A percentile compares a stretch with the other conserved stretches of the same genome.
These are phyloP conservation scores for Danielia oregonensis DNA, from an alignment of 805 yeast species.

Conservation along the genomic window DNA sequence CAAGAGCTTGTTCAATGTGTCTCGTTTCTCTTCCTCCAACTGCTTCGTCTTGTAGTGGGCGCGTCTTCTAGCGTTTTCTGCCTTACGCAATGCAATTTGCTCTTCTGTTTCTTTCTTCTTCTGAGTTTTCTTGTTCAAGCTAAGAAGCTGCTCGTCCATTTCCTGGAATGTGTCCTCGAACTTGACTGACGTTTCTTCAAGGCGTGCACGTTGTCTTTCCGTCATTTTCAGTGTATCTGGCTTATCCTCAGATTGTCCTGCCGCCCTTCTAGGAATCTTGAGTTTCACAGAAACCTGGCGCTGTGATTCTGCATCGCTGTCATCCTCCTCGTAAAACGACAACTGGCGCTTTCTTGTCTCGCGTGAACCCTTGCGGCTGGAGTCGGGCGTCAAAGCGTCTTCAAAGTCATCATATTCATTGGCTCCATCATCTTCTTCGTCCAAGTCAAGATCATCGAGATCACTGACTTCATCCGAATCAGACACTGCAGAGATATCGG, in stretches of 20 bases:
- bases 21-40: constrained; percentile 88
- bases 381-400: constrained; percentile 3
- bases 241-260: constrained; percentile 19
- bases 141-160: constrained; percentile 22
- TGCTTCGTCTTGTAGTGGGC: constrained; percentile 79
- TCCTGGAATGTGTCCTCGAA: constrained; percentile 24
- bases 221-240: constrained; percentile 51
- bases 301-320: constrained; percentile 22
- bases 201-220: constrained; percentile 51
- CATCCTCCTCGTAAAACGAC: constrained; percentile 36
- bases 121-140: constrained; percentile 33
- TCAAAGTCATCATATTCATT: constrained; percentile 6
- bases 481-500: background rate
- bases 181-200: constrained; percentile 15
- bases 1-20: constrained; percentile 80
- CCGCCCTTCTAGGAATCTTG: constrained; percentile 11
- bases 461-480: constrained; percentile 8
- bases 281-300: constrained; percentile 13
- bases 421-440: constrained; percentile 7
- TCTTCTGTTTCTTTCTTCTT: constrained; percentile 69
- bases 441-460: constrained; percentile 9
- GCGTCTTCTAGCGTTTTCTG: constrained; percentile 85
- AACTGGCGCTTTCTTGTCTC: constrained; percentile 35
- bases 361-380: constrained; percentile 22
- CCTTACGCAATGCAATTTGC: constrained; percentile 73